These are phyloP conservation scores for Poteriospumella lacustris DNA, from an alignment of 108 stramenopile species.

Conservation along the genomic window DNA sequence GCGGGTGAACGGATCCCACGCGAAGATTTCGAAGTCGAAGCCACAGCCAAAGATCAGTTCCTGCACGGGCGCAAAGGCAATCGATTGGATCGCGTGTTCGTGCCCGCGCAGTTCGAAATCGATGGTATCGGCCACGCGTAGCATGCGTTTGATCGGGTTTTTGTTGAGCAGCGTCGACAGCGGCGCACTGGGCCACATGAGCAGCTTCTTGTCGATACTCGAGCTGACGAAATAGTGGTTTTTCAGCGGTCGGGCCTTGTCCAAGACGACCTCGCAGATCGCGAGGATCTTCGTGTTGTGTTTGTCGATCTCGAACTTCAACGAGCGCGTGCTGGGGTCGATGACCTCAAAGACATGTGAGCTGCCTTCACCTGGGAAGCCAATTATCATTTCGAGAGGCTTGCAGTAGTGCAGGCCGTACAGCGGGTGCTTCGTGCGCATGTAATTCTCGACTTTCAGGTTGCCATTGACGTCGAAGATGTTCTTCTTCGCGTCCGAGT, in stretches of 20 bases:
- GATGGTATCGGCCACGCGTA: background rate
- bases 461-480: background rate
- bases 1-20: conserved; percentile 9
- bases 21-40: conserved; percentile 4
- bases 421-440: background rate
- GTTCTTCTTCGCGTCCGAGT: background rate
- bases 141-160: background rate
- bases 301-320: background rate
- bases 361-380: background rate
- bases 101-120: background rate
- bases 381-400: background rate
- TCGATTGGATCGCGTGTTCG: background rate
- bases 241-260: background rate
- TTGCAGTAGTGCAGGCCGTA: background rate
- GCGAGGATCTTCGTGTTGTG: background rate
- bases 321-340: background rate
- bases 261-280: background rate
- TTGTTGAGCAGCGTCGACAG: background rate
- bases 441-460: background rate
- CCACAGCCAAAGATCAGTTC: background rate
- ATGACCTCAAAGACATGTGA: background rate
- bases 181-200: background rate
- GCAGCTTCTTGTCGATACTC: background rate
- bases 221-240: background rate
- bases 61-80: background rate